Evolutionary conservation across 2,329 filamentous ascomycete species (phyloP).

Genomic region (Aspergillus thermomutatus): DNA sequence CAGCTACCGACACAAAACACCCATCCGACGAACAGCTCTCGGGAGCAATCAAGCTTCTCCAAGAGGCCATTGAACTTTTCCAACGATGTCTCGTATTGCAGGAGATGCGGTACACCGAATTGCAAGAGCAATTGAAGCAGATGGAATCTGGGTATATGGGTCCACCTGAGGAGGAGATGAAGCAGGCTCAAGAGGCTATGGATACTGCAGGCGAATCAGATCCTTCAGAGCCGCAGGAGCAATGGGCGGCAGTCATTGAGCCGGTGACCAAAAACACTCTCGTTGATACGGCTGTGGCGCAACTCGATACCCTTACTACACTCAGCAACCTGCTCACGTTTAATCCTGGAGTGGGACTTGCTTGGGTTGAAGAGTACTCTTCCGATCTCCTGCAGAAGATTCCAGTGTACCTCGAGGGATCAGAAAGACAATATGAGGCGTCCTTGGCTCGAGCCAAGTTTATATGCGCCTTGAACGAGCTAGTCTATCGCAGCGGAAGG

Average conservation of each 20-base stretch:
- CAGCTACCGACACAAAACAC: constrained; percentile 52
- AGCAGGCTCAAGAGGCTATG: constrained; percentile 7
- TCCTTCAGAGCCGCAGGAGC: constrained; percentile 42
- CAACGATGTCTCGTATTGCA: constrained; percentile 55
- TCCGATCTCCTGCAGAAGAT: constrained; percentile 53
- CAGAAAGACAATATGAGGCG: constrained; percentile 49
- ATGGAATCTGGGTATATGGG: constrained; percentile 28
- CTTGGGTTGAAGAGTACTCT: constrained; percentile 58
- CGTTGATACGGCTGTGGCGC: constrained; percentile 65
- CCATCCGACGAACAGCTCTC: constrained; percentile 38
- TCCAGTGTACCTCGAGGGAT: constrained; percentile 48
- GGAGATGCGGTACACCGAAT: constrained; percentile 47
- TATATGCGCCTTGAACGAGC: constrained; percentile 53
- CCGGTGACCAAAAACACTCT: constrained; percentile 63
- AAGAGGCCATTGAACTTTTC: constrained; percentile 61
- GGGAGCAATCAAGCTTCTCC: constrained; percentile 51
- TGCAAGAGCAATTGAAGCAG: constrained; percentile 41
- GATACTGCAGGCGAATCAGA: constrained; percentile 18
- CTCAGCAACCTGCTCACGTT: constrained; percentile 49
- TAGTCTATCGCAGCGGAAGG: constrained; percentile 51
- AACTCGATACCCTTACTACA: constrained; percentile 54
- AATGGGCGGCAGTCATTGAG: constrained; percentile 66
- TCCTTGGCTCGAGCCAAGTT: constrained; percentile 56
- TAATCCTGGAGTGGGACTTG: constrained; percentile 43
- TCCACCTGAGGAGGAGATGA: constrained; percentile 11